Percentiles rank a stretch among this genome's conserved stretches.
Conservation (phyloP, 208 protist genomes). For the Trypanosoma theileri region DNA sequence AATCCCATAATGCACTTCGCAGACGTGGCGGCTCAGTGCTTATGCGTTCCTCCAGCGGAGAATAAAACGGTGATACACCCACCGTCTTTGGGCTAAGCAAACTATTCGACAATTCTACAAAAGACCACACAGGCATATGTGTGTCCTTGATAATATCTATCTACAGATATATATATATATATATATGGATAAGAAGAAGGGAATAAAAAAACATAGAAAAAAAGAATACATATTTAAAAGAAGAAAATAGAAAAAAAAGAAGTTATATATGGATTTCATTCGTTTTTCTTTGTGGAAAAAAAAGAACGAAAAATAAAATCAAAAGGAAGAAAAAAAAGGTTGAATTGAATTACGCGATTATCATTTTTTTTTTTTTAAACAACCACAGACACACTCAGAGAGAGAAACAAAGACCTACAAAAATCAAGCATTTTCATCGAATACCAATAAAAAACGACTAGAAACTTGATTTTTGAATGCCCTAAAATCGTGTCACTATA, state of each 20-base stretch:
- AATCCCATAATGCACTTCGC: slow-evolving; percentile 47
- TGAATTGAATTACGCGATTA: too few species aligned
- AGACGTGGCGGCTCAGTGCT: slow-evolving; percentile 38
- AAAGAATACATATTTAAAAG: not conserved
- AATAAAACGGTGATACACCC: slow-evolving; percentile 62
- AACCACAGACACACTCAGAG: slow-evolving; percentile 5
- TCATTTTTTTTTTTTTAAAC: too few species aligned
- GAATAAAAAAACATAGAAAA: not conserved
- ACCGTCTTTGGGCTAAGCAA: slow-evolving; percentile 72
- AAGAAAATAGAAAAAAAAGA: slow-evolving; percentile 20
- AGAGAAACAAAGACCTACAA: not conserved
- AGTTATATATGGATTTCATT: too few species aligned
- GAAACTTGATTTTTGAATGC: too few species aligned
- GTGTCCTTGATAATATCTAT: not conserved
- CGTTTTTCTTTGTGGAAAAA: too few species aligned
- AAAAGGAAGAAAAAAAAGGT: too few species aligned
- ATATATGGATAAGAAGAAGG: slow-evolving; percentile 3
- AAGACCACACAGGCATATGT: slow-evolving; percentile 48
- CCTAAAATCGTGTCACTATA: too few species aligned
- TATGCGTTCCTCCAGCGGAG: slow-evolving; percentile 33
- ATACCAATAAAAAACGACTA: too few species aligned
- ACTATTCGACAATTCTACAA: slow-evolving; percentile 75
- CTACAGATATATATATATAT: slow-evolving; percentile 1
- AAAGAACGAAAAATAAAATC: too few species aligned
- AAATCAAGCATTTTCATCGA: too few species aligned